Conservation (phyloP, 1,139 yeast species). For the Hyphopichia fennica region DNA sequence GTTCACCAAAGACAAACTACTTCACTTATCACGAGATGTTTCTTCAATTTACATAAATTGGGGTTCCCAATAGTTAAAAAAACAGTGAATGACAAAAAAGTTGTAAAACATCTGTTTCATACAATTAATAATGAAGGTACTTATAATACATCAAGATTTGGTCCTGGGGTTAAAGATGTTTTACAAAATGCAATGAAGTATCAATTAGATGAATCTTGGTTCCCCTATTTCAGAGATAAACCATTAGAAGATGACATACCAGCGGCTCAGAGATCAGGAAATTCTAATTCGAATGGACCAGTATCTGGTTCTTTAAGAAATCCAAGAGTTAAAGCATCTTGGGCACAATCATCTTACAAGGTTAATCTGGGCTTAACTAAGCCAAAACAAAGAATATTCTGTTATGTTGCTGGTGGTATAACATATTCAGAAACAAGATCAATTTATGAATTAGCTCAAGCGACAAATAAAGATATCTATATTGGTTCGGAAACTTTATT, state of each 20-base stretch:
- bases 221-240: slow-evolving; percentile 78
- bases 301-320: slow-evolving; percentile 54
- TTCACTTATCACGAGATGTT: slow-evolving; percentile 47
- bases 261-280: slow-evolving; percentile 14
- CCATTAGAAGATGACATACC: slow-evolving; percentile 62
- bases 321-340: slow-evolving; percentile 74
- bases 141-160: slow-evolving; percentile 74
- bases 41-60: slow-evolving; percentile 62
- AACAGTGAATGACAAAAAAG: slow-evolving; percentile 36
- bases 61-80: slow-evolving; percentile 68
- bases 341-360: slow-evolving; percentile 62
- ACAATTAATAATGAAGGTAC: slow-evolving; percentile 66
- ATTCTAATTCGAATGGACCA: slow-evolving; percentile 21
- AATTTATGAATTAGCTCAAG: slow-evolving; percentile 66
- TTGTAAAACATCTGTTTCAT: slow-evolving; percentile 53
- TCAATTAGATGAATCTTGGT: slow-evolving; percentile 54
- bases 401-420: slow-evolving; percentile 87
- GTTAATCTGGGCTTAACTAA: slow-evolving; percentile 18
- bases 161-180: slow-evolving; percentile 66
- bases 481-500: slow-evolving; percentile 81
- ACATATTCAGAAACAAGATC: slow-evolving; percentile 81
- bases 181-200: slow-evolving; percentile 49
- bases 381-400: slow-evolving; percentile 71
- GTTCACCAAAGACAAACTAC: slow-evolving; percentile 57
- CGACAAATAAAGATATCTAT: slow-evolving; percentile 69